These are phyloP conservation scores for Barnettozyma populi DNA, from an alignment of 805 yeast genomes.

Conservation along the genomic window DNA sequence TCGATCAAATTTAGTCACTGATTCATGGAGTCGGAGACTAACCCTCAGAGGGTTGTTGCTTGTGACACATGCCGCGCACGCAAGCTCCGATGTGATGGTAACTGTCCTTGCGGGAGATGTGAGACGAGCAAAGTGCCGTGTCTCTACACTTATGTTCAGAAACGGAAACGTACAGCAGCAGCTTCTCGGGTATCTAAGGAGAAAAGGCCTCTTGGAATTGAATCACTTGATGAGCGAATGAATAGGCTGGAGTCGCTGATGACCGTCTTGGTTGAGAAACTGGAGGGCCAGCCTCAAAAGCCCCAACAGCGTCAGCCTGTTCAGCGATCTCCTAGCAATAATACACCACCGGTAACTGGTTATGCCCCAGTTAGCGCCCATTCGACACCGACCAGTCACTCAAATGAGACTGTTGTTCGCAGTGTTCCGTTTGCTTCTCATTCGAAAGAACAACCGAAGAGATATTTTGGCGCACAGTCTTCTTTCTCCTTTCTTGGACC, in stretches of 20 bases:
- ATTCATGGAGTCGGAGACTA: slow-evolving; percentile 4
- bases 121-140: slow-evolving; percentile 57
- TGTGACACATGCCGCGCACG: slow-evolving; percentile 54
- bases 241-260: slow-evolving; percentile 31
- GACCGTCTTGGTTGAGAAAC: slow-evolving; percentile 21
- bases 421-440: background rate
- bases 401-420: background rate
- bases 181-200: background rate
- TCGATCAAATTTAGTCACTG: background rate
- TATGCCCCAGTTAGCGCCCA: background rate
- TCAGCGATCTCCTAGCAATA: background rate
- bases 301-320: background rate
- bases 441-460: slow-evolving; percentile 8
- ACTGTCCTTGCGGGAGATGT: slow-evolving; percentile 76
- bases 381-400: background rate
- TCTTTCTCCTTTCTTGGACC: slow-evolving; percentile 35
- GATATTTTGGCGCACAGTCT: slow-evolving; percentile 22
- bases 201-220: background rate
- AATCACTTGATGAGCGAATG: slow-evolving; percentile 27
- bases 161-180: slow-evolving; percentile 6
- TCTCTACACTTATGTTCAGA: slow-evolving; percentile 11
- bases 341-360: background rate
- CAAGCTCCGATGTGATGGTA: slow-evolving; percentile 78
- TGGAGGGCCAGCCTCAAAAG: slow-evolving; percentile 13
- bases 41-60: slow-evolving; percentile 36